Evolutionary conservation across 2,329 filamentous ascomycete genomes (phyloP).

Genomic region (Teratosphaeria zuluensis): DNA sequence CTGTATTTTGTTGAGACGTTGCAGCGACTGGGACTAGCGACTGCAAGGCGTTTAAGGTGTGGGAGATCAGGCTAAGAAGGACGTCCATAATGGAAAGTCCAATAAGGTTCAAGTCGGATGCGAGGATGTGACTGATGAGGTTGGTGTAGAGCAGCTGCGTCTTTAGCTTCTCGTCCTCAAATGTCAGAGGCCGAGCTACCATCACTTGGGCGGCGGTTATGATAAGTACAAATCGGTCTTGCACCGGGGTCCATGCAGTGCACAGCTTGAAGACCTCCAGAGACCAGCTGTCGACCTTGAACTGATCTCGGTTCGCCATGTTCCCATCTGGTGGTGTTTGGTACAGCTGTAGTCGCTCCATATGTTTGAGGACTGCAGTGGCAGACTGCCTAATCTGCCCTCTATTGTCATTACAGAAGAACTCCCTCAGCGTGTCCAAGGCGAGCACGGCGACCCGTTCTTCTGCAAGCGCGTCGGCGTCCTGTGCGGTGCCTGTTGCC

Average conservation of each 20-base stretch:
- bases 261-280: conserved; percentile 71
- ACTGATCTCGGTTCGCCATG: conserved; percentile 31
- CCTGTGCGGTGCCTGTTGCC: conserved; percentile 69
- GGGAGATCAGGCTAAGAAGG: conserved; percentile 71
- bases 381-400: conserved; percentile 74
- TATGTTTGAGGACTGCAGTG: conserved; percentile 62
- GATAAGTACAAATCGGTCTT: conserved; percentile 86
- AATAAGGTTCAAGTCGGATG: conserved; percentile 86
- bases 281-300: conserved; percentile 54
- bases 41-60: conserved; percentile 69
- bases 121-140: conserved; percentile 72
- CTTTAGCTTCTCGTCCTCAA: conserved; percentile 50
- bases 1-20: conserved; percentile 16
- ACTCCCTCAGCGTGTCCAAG: conserved; percentile 73
- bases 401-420: conserved; percentile 74
- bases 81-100: conserved; percentile 95
- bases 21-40: conserved; percentile 37
- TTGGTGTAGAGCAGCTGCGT: conserved; percentile 67
- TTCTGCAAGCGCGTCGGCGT: conserved; percentile 82
- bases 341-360: conserved; percentile 33
- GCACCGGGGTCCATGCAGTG: conserved; percentile 81
- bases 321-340: conserved; percentile 13
- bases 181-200: conserved; percentile 58
- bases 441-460: conserved; percentile 79
- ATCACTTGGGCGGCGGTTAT: conserved; percentile 72